These are phyloP conservation scores for Lipomyces yamanashiensis DNA, from an alignment of 805 yeast genomes.

Conservation along the genomic window DNA sequence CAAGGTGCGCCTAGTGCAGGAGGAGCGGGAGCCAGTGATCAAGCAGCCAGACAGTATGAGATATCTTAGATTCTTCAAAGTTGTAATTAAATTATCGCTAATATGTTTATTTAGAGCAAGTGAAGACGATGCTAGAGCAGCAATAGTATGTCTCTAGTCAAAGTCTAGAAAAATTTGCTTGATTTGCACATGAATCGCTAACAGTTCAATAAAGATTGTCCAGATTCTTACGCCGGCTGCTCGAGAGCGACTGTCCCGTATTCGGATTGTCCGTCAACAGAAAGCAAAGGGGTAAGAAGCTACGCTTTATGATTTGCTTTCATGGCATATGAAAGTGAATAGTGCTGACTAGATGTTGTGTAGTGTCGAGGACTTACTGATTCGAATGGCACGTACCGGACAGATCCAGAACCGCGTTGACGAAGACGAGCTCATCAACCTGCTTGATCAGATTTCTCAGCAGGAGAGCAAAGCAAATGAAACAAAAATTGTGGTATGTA, in stretches of 20 bases:
- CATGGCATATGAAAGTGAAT: neutral
- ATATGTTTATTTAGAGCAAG: conserved; percentile 1
- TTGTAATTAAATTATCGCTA: neutral
- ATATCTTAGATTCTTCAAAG: neutral
- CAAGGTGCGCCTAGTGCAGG: neutral
- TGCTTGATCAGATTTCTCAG: conserved; percentile 80
- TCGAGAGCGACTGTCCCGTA: conserved; percentile 83
- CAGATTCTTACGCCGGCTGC: conserved; percentile 83
- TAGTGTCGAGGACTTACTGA: conserved; percentile 74
- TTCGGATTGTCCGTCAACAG: conserved; percentile 87
- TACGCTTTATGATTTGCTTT: conserved; percentile 1
- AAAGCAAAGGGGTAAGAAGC: conserved; percentile 65
- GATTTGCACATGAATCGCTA: neutral
- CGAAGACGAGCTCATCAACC: conserved; percentile 81
- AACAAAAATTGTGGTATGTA: conserved; percentile 62
- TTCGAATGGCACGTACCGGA: conserved; percentile 75
- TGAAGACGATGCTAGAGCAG: conserved; percentile 33
- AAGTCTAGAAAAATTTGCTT: no score
- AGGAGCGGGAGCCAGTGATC: conserved; percentile 5
- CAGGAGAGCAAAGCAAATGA: conserved; percentile 61
- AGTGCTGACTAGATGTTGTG: neutral
- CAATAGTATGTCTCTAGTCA: conserved; percentile 27
- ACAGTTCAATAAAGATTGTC: conserved; percentile 49
- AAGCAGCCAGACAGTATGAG: conserved; percentile 13
- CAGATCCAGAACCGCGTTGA: conserved; percentile 72